Conservation (phyloP, 495 filamentous ascomycete species). For the Penicillium salamii region DNA sequence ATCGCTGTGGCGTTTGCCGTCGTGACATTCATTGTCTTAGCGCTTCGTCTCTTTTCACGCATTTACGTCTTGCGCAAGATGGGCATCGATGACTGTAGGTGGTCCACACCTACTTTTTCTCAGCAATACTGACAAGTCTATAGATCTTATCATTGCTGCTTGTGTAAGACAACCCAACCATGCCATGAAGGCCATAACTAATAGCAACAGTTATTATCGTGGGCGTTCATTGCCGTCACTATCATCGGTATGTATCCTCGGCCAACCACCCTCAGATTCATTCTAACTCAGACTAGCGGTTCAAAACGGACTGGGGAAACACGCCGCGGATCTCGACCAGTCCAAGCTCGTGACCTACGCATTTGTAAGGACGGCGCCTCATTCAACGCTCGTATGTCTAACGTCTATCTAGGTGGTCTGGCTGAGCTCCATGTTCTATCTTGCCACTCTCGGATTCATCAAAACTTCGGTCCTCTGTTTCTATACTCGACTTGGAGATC, state of each 20-base stretch:
- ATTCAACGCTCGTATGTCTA: not conserved
- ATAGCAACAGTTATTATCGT: conserved; percentile 28
- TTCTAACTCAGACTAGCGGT: conserved; percentile 25
- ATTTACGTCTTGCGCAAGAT: conserved; percentile 32
- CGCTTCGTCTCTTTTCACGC: conserved; percentile 35
- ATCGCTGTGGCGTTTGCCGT: conserved; percentile 34
- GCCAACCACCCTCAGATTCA: not conserved
- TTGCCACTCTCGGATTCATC: conserved; percentile 38
- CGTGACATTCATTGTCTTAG: conserved; percentile 33
- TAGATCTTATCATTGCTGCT: conserved; percentile 36
- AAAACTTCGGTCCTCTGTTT: conserved; percentile 40
- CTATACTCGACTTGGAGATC: conserved; percentile 39
- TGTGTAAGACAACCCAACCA: conserved; percentile 25
- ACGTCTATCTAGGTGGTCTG: conserved; percentile 28
- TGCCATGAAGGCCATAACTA: not conserved
- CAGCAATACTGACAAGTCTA: not conserved
- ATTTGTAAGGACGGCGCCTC: conserved; percentile 19
- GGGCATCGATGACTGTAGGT: conserved; percentile 39
- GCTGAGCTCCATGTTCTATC: conserved; percentile 43
- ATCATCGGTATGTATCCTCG: conserved; percentile 27
- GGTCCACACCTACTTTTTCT: not conserved
- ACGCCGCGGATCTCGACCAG: conserved; percentile 21
- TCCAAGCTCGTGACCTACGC: conserved; percentile 24
- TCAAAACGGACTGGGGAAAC: conserved; percentile 33
- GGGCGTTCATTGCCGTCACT: conserved; percentile 36